Percentiles rank a stretch among this genome's conserved stretches.
phyloP scores from a whole-genome alignment of 306 rosid genomes.

The Begonia masoniana region DNA sequence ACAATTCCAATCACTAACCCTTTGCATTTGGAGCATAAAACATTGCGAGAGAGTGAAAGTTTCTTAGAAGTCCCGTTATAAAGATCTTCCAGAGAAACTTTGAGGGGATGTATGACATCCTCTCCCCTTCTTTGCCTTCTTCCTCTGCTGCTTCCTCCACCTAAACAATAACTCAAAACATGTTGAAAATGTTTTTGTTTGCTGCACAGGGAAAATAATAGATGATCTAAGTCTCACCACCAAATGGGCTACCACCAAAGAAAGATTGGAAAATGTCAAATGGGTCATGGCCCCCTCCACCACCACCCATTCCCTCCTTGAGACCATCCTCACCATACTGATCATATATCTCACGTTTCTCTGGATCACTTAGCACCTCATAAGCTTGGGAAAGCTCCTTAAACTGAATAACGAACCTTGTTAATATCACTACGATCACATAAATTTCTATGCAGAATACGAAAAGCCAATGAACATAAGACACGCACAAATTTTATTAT shows the following conservation, averaged over 20 bases:
- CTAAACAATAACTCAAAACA: conserved; percentile 10
- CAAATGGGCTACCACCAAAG: conserved; percentile 85
- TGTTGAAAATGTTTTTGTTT: neutral
- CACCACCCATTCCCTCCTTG: conserved; percentile 99
- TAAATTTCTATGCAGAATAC: too few relatives aligned
- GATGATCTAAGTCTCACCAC: conserved; percentile 28
- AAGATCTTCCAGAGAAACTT: conserved; percentile 85
- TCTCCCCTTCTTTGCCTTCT: conserved; percentile 96
- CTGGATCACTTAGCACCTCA: conserved; percentile 88
- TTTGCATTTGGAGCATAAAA: conserved; percentile 69
- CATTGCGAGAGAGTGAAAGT: conserved; percentile 84
- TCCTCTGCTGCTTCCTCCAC: conserved; percentile 82
- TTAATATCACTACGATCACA: too few relatives aligned
- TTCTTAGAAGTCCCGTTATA: conserved; percentile 78
- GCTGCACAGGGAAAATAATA: neutral
- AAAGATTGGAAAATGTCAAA: conserved; percentile 84
- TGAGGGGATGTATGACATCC: conserved; percentile 85
- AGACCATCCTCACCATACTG: conserved; percentile 93
- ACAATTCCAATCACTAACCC: conserved; percentile 37
- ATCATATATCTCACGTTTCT: conserved; percentile 88
- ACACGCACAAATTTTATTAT: too few relatives aligned
- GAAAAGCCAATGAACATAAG: too few relatives aligned
- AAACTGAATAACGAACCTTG: conserved; percentile 25
- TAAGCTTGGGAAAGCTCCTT: conserved; percentile 94
- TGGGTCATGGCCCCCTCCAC: conserved; percentile 88